Conservation (phyloP, 164 flowering plant species). For the Litsea cubeba region DNA sequence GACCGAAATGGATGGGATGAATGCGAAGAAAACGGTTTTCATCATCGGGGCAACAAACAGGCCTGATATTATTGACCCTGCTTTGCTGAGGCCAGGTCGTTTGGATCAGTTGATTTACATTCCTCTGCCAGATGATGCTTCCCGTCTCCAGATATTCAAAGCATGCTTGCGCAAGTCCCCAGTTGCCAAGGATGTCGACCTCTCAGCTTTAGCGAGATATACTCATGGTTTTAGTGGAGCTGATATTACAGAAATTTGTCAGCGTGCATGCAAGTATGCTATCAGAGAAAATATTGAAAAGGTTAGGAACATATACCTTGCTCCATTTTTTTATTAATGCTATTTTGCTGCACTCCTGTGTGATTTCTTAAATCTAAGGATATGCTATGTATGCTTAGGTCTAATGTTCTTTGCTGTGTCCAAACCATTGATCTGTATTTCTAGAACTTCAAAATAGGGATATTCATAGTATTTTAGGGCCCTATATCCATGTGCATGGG, state of each 20-base stretch:
- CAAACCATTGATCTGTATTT: too few species aligned
- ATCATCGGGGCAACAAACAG: slow-evolving; percentile 71
- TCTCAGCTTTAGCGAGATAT: slow-evolving; percentile 42
- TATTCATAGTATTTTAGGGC: too few species aligned
- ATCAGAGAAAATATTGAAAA: slow-evolving; percentile 64
- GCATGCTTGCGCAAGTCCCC: slow-evolving; percentile 62
- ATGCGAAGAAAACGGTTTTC: slow-evolving; percentile 64
- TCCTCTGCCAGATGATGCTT: slow-evolving; percentile 65
- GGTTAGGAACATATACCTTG: slow-evolving; percentile 23
- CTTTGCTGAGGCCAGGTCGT: slow-evolving; percentile 69
- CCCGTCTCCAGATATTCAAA: slow-evolving; percentile 59
- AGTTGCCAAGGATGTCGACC: slow-evolving; percentile 44
- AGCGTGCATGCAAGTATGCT: slow-evolving; percentile 69
- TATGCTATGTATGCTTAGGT: too few species aligned
- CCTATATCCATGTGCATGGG: too few species aligned
- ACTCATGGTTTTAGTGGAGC: slow-evolving; percentile 71
- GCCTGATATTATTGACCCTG: slow-evolving; percentile 68
- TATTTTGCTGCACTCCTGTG: too few species aligned
- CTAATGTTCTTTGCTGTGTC: too few species aligned
- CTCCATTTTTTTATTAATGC: not conserved
- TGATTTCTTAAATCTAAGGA: too few species aligned
- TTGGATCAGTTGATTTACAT: slow-evolving; percentile 64
- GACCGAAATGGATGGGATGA: slow-evolving; percentile 77
- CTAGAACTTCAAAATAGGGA: too few species aligned
- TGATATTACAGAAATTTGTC: slow-evolving; percentile 65